These are phyloP conservation scores for Ganoderma lucidum DNA, from an alignment of 1,284 basidiomycete genomes.

Conservation along the genomic window DNA sequence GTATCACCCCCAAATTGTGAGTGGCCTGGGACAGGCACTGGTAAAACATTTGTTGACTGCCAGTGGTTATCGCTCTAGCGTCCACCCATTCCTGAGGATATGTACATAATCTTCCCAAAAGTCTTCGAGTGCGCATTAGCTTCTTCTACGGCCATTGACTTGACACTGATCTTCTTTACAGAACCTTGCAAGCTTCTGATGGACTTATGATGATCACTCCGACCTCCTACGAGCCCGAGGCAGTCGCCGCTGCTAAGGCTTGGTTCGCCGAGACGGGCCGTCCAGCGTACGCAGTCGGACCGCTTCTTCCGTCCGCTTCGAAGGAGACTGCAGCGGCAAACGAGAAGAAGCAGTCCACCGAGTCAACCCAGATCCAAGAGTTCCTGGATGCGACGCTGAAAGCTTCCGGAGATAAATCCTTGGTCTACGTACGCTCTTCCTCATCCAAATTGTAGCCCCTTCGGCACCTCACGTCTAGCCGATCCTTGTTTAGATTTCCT, in stretches of 20 bases:
- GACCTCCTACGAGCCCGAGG: constrained; percentile 33
- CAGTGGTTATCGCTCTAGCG: too few species aligned
- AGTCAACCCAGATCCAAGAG: constrained; percentile 25
- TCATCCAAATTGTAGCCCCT: too few species aligned
- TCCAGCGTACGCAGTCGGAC: constrained; percentile 27
- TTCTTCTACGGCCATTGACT: constrained; percentile 10
- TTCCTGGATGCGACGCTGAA: constrained; percentile 32
- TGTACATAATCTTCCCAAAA: constrained; percentile 14
- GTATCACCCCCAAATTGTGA: constrained; percentile 34
- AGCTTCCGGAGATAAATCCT: constrained; percentile 30
- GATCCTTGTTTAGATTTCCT: constrained; percentile 26
- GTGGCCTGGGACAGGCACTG: constrained; percentile 2
- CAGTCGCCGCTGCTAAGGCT: constrained; percentile 20
- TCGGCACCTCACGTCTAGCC: neutral
- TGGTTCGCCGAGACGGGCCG: constrained; percentile 32
- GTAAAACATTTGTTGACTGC: too few species aligned
- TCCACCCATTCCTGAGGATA: neutral
- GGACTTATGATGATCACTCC: constrained; percentile 31
- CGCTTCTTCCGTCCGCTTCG: constrained; percentile 24
- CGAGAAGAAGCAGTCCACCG: constrained; percentile 29
- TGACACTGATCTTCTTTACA: constrained; percentile 3
- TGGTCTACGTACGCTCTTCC: constrained; percentile 35
- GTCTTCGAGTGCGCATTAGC: neutral
- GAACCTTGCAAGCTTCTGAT: constrained; percentile 26
- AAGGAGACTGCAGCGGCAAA: constrained; percentile 12